Evolutionary conservation across 257 asterid genomes (phyloP).

Genomic region (Gentiana straminea): DNA sequence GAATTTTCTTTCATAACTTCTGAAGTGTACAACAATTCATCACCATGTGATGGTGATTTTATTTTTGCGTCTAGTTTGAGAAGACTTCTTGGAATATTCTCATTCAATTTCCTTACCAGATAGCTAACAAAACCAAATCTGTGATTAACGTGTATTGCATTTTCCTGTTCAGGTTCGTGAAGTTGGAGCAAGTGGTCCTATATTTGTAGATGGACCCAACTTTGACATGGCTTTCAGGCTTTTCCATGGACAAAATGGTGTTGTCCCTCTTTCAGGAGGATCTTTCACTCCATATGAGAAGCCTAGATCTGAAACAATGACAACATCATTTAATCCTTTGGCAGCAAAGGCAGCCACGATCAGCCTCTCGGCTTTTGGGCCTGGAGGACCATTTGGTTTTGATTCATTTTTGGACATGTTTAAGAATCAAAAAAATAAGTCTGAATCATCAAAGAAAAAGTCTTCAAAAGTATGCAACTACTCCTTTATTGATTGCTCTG

Average conservation of each 20-base stretch:
- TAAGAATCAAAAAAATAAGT: constrained; percentile 41
- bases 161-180: no score
- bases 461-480: constrained; percentile 34
- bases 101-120: neutral
- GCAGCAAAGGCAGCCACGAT: constrained; percentile 65
- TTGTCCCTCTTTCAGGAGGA: constrained; percentile 51
- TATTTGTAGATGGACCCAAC: constrained; percentile 75
- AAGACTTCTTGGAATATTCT: constrained; percentile 1
- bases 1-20: no score
- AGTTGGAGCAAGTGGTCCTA: constrained; percentile 51
- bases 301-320: constrained; percentile 17
- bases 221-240: constrained; percentile 57
- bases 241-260: constrained; percentile 76
- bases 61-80: neutral
- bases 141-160: no score
- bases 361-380: constrained; percentile 70
- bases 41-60: no score
- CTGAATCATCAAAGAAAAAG: constrained; percentile 37
- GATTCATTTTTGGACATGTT: constrained; percentile 36
- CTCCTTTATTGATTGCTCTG: neutral
- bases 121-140: no score
- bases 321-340: constrained; percentile 47
- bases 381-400: constrained; percentile 72
- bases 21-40: no score
- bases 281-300: constrained; percentile 19